Evolutionary conservation across 176 grass and related monocot species (phyloP), one percentile per base, ranked within the genome.

Genomic region (Cenchrus purpureus): DNA sequence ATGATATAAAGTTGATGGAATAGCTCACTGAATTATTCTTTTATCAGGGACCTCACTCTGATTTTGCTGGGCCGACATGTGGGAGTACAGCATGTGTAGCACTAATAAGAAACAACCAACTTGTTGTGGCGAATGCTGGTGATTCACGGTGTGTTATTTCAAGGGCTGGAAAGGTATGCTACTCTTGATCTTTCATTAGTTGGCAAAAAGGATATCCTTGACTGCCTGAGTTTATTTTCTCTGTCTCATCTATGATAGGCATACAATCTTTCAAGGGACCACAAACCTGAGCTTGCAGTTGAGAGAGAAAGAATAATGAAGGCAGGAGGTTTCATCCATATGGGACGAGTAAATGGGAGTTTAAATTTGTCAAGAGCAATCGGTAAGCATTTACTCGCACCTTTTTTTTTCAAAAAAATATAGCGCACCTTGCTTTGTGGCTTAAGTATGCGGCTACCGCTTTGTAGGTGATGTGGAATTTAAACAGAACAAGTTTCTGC

Each of bases 91-190:
- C 97, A 76, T 99, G 97, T 74, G 97, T 94, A 73, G 93, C 93
- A 76, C 16, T 99, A 51, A 72, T 99, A 87, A 95, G 97, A 91
- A 86, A 89, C 74, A 91, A 82, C n/a, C 90, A 92, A 84, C 88
- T 99, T 83, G 59, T 99, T 60, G 93, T 99, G 32, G 93, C 90
- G 69, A 99, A 99, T 40, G 91, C 97, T 90, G 97, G 97, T 71
- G 97, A 99, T 91, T 99, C 97, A 17, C 97, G 97, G 31, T 99
- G 97, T 86, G 93, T 99, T 77, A 96, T 99, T 81, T 99, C 97
- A 76, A 93, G 93, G 81, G 93, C 82, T 87, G 88, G 97, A 45
- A 86, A 89, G 91, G 97, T 96, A 80, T 83, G 72, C 51, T 84
- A 54, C 34, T 83, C 60, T 52, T 51, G 12, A 31, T 61, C 66